Conservation (phyloP, 495 filamentous ascomycete species). For the Neurospora tetrasperma region DNA sequence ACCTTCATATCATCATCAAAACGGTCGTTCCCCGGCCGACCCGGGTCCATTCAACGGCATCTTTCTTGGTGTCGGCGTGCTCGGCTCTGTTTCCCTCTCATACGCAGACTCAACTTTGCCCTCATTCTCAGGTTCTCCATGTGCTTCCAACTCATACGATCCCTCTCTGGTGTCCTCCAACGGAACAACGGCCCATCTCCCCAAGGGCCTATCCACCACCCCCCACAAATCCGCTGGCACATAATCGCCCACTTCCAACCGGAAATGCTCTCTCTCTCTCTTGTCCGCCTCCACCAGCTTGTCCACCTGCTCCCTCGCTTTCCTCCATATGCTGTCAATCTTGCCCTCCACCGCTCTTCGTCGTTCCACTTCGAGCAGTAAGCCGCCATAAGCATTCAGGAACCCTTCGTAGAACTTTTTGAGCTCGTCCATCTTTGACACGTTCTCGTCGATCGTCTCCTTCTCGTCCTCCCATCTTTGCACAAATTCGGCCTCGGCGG, state of each 20-base stretch:
- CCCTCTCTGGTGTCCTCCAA: constrained; percentile 10
- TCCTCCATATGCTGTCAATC: constrained; percentile 61
- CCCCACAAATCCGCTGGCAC: constrained; percentile 88
- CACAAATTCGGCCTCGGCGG: constrained; percentile 59
- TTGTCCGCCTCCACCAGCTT: constrained; percentile 66
- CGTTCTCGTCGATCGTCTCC: constrained; percentile 51
- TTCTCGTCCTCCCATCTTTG: constrained; percentile 67
- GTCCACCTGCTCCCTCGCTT: constrained; percentile 64
- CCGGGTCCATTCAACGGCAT: neutral
- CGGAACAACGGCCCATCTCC: constrained; percentile 34
- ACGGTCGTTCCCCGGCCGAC: neutral
- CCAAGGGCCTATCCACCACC: constrained; percentile 39
- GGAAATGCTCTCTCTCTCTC: constrained; percentile 66
- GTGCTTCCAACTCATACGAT: constrained; percentile 1
- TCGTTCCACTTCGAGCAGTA: constrained; percentile 73
- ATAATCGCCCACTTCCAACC: constrained; percentile 71
- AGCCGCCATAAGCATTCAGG: constrained; percentile 66
- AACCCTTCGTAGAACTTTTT: constrained; percentile 75
- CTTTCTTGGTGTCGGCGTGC: constrained; percentile 12
- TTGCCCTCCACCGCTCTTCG: constrained; percentile 59
- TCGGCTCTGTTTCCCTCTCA: constrained; percentile 1
- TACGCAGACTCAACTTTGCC: neutral
- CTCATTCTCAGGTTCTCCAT: neutral
- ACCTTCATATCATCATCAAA: neutral
- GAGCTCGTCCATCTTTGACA: constrained; percentile 64